phyloP scores from a whole-genome alignment of 129 eudicot species.

The Saussurea involucrata region DNA sequence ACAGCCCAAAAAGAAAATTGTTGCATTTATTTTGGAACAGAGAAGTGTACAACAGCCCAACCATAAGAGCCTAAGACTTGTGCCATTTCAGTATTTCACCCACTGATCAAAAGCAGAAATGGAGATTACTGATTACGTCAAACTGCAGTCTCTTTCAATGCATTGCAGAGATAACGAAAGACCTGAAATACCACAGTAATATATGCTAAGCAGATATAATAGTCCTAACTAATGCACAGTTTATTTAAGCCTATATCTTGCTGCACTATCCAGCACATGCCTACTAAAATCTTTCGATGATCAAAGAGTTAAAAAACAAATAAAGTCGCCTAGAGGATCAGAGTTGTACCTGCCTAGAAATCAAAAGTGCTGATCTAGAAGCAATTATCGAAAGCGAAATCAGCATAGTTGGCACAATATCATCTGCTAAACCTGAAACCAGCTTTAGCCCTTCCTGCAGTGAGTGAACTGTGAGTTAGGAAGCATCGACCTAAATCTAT shows the following conservation, averaged over 20 bases:
- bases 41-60: not conserved
- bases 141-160: not conserved
- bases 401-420: slow-evolving; percentile 51
- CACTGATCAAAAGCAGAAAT: not conserved
- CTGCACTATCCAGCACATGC: not conserved
- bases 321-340: not conserved
- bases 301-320: not conserved
- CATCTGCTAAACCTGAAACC: slow-evolving; percentile 52
- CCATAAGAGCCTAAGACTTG: not conserved
- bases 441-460: slow-evolving; percentile 72
- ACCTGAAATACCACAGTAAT: not conserved
- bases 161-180: not conserved
- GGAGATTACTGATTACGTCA: not conserved
- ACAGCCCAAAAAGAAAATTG: not conserved
- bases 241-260: not conserved
- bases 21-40: not conserved
- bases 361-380: slow-evolving; percentile 47
- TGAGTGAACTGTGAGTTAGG: slow-evolving; percentile 12
- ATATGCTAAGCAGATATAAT: not conserved
- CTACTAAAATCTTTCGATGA: not conserved
- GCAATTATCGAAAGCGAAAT: slow-evolving; percentile 79
- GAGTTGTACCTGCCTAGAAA: slow-evolving; percentile 59
- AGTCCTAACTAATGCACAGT: not conserved
- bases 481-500: not conserved
- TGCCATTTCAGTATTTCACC: not conserved